A percentile compares a stretch with the other conserved stretches of the same genome.
These are phyloP conservation scores for Citrus medica DNA, from an alignment of 345 rosid genomes.

Conservation along the genomic window DNA sequence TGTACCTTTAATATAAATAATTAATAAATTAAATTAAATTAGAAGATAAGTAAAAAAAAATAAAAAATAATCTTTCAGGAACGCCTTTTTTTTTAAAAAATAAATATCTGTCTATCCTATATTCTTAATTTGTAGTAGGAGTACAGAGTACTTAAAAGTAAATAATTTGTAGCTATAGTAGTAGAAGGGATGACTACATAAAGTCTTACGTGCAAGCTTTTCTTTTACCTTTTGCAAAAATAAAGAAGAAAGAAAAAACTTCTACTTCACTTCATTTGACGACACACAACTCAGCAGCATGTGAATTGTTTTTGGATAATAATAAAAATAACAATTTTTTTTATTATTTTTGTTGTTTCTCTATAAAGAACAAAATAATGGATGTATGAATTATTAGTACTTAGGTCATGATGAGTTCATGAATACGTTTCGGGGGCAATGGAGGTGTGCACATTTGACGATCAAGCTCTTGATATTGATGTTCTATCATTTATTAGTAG, in stretches of 20 bases:
- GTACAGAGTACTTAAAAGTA: neutral
- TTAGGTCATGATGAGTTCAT: slow-evolving; percentile 26
- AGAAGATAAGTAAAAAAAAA: no score
- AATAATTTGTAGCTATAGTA: neutral
- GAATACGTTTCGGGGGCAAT: slow-evolving; percentile 8
- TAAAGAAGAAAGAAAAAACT: neutral
- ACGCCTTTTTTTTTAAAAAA: no score
- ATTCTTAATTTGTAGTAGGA: no score
- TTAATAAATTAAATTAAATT: neutral
- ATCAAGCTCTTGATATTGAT: neutral
- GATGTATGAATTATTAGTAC: neutral
- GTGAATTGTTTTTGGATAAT: neutral
- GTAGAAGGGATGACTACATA: neutral
- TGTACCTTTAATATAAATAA: rapidly evolving
- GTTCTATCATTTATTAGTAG: neutral
- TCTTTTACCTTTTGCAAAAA: neutral
- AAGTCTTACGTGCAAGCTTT: neutral
- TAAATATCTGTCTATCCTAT: no score
- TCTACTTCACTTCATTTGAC: neutral
- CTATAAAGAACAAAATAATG: no score
- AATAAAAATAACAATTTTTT: no score
- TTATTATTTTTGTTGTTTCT: neutral
- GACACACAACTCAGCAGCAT: neutral
- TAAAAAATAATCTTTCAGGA: no score
- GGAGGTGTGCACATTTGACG: neutral